Conservation (phyloP, 1,284 basidiomycete genomes). For the Apiotrichum gracile region DNA sequence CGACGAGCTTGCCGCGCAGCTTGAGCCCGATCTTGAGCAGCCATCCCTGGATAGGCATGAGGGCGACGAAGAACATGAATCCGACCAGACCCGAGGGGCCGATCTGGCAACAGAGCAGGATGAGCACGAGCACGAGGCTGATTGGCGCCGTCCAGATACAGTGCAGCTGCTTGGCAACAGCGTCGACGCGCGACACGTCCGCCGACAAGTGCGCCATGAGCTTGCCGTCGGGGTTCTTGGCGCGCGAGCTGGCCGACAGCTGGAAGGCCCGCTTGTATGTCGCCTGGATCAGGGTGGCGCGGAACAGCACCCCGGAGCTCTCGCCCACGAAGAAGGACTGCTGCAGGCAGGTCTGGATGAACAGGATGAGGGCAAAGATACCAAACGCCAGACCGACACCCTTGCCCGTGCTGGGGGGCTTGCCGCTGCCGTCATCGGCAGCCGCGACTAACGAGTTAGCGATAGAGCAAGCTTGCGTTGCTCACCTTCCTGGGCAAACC, state of each 20-base stretch:
- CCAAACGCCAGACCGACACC: slow-evolving; percentile 52
- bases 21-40: slow-evolving; percentile 64
- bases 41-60: slow-evolving; percentile 64
- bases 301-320: slow-evolving; percentile 61
- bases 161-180: not conserved
- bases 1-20: slow-evolving; percentile 57
- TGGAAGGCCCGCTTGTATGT: slow-evolving; percentile 67
- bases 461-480: too few species aligned
- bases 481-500: slow-evolving; percentile 55
- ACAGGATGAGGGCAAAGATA: slow-evolving; percentile 59
- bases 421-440: not conserved
- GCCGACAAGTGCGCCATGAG: slow-evolving; percentile 69
- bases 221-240: slow-evolving; percentile 59
- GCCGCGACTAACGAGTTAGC: slow-evolving; percentile 57
- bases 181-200: slow-evolving; percentile 51
- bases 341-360: slow-evolving; percentile 57
- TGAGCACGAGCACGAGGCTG: slow-evolving; percentile 57
- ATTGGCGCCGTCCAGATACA: slow-evolving; percentile 62
- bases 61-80: slow-evolving; percentile 63
- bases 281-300: slow-evolving; percentile 65
- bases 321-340: slow-evolving; percentile 73
- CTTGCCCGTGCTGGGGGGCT: slow-evolving; percentile 52
- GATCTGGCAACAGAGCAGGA: slow-evolving; percentile 49
- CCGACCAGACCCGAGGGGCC: slow-evolving; percentile 71
- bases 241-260: slow-evolving; percentile 62